These are phyloP conservation scores for Ascosphaera aggregata DNA, from an alignment of 2,329 filamentous ascomycete species.

Conservation along the genomic window DNA sequence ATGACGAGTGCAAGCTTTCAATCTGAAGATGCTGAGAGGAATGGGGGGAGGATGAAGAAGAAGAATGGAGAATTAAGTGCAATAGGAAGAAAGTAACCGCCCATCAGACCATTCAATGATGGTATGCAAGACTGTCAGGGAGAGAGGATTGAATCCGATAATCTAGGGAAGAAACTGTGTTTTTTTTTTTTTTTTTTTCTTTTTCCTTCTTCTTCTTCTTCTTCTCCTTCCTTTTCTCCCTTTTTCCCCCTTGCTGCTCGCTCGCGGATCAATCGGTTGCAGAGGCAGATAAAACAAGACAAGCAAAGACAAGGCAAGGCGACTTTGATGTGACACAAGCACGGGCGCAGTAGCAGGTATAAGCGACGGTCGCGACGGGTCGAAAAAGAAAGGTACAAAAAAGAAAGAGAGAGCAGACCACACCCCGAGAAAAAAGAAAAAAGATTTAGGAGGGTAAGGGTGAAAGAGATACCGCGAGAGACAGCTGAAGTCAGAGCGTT, in stretches of 20 bases:
- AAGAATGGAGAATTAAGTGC: slow-evolving; percentile 1
- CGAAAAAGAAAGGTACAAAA: neutral
- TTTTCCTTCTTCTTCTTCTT: slow-evolving; percentile 18
- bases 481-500: too few species aligned
- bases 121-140: neutral
- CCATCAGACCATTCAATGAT: slow-evolving; percentile 1
- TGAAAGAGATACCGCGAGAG: too few species aligned
- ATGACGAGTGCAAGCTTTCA: too few species aligned
- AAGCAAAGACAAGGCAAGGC: slow-evolving; percentile 32
- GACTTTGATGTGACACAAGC: slow-evolving; percentile 6
- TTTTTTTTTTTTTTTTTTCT: slow-evolving; percentile 25
- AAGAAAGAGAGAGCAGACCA: neutral
- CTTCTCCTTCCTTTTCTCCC: slow-evolving; percentile 15
- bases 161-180: slow-evolving; percentile 18
- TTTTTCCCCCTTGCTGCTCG: slow-evolving; percentile 29
- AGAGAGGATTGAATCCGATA: slow-evolving; percentile 3
- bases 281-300: slow-evolving; percentile 96
- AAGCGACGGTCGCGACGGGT: slow-evolving; percentile 1
- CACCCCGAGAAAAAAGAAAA: too few species aligned
- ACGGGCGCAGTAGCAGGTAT: slow-evolving; percentile 3
- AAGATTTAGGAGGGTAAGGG: too few species aligned
- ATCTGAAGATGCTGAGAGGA: too few species aligned
- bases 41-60: too few species aligned
- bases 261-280: slow-evolving; percentile 73
- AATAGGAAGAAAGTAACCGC: neutral